Evolutionary conservation across 352 stramenopile species (phyloP).

Genomic region (Elongisporangium prolatum): DNA sequence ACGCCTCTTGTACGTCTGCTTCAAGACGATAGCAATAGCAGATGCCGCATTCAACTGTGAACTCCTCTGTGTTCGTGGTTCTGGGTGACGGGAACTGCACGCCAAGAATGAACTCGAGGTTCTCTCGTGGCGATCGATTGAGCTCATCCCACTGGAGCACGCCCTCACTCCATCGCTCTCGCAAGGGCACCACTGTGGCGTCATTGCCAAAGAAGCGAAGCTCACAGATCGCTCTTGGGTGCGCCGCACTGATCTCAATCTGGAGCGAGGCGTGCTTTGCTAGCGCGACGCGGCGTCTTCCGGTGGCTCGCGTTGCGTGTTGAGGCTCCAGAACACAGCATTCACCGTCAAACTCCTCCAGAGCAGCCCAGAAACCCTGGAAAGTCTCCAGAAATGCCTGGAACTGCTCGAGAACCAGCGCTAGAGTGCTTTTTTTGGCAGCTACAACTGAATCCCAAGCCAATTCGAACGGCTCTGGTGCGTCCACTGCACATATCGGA

Average conservation of each 20-base stretch:
- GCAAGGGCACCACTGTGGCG: conserved; percentile 34
- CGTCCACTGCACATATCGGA: conserved; percentile 41
- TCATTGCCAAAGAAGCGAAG: conserved; percentile 79
- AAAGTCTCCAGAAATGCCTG: conserved; percentile 48
- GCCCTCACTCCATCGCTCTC: conserved; percentile 53
- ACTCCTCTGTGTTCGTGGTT: conserved; percentile 48
- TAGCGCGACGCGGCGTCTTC: conserved; percentile 55
- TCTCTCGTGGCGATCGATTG: conserved; percentile 39
- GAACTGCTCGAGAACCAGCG: conserved; percentile 42
- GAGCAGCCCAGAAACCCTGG: conserved; percentile 74
- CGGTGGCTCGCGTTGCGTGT: conserved; percentile 55
- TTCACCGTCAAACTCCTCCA: conserved; percentile 68
- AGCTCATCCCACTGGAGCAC: conserved; percentile 57
- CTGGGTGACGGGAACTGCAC: conserved; percentile 59
- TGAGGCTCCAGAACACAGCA: conserved; percentile 79
- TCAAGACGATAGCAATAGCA: conserved; percentile 85
- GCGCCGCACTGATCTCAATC: conserved; percentile 48
- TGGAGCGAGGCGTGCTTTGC: conserved; percentile 69
- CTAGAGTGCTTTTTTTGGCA: conserved; percentile 9
- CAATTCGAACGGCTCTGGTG: conserved; percentile 44
- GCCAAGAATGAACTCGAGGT: conserved; percentile 58
- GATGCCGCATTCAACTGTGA: conserved; percentile 85
- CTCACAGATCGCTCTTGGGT: conserved; percentile 44
- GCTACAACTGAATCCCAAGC: conserved; percentile 9
- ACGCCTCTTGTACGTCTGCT: conserved; percentile 11